phyloP scores from a whole-genome alignment of 441 rosid species.

The Jatropha multifida region DNA sequence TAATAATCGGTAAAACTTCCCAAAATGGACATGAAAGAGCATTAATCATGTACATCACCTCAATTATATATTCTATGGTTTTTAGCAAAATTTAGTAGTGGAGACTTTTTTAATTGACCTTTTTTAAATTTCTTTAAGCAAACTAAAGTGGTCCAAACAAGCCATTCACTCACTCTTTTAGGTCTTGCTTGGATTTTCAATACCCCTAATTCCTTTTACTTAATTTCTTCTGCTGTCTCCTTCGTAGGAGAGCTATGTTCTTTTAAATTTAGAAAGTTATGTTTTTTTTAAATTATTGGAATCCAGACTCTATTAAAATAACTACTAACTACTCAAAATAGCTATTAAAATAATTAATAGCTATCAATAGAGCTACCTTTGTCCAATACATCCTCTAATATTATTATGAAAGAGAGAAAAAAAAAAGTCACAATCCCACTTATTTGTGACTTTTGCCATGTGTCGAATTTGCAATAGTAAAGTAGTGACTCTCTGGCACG shows the following conservation, averaged over 20 bases:
- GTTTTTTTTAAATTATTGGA: no score
- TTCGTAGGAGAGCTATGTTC: no score
- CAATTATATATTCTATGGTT: not conserved
- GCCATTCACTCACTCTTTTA: not conserved
- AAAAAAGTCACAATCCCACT: not conserved
- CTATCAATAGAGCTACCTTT: no score
- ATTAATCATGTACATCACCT: no score
- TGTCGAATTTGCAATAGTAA: not conserved
- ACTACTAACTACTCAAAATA: no score
- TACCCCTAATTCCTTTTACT: not conserved
- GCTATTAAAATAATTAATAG: no score
- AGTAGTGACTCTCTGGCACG: constrained; percentile 11
- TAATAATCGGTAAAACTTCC: no score
- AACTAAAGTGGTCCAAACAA: not conserved
- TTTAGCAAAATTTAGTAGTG: not conserved
- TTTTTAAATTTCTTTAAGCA: not conserved
- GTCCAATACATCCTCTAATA: no score
- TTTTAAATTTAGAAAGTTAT: no score
- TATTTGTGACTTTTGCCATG: not conserved
- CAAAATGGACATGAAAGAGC: no score
- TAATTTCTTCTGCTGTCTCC: no score
- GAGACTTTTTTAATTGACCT: not conserved
- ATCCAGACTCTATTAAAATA: no score
- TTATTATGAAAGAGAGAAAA: not conserved
- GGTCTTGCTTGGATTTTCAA: not conserved